Evolutionary conservation across 1,284 basidiomycete genomes (phyloP), one percentile per base, ranked within the genome.

Genomic region (Cerioporus squamosus): DNA sequence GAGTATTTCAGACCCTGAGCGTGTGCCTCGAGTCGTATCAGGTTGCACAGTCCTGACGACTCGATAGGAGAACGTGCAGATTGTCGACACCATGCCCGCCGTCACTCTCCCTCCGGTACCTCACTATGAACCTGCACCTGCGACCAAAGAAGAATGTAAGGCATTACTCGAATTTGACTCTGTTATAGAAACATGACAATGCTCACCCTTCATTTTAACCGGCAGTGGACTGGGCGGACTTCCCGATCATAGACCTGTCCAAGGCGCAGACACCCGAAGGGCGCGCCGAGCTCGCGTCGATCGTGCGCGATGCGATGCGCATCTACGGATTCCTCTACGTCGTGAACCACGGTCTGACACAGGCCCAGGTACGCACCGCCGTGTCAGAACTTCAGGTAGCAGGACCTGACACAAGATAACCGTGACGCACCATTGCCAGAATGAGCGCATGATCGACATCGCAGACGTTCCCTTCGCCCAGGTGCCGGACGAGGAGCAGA

Each of bases 161-260:
- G 5, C 12, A 9, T 12, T 12, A 36, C 33, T 36, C 15, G 33
- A 14, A 36, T 36, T 9, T 14, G 15, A 7, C 7, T 29, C 29
- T 10, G 1, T 29, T 29, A 29, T 29, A 9, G 29, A 7, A 29
- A 29, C 1, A 29, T 29, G 29, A 29, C 29, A 7, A 10, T 29
- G 29, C 29, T 29, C 29, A 29, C 29, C 29, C 29, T 29, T 29
- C 29, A 29, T 29, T 10, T 36, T 36, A 14, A 14, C 33, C 14
- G 1, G 22, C 47, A 88, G 87, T 88, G 71, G 82, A 88, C 44
- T 90, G 85, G 76, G 90, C 86, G 2, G 81, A 89, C 45, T 79
- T 91, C 18, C 79, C 84, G n/a, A 78, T 83, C 52, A 81, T 91
- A 56, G 89, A 91, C 66, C 71, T 91, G 12, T 76, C 84, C 31